Evolutionary conservation across 352 stramenopile species (phyloP), one percentile per base, ranked within the genome.

Genomic region (Saprolegnia diclina): DNA sequence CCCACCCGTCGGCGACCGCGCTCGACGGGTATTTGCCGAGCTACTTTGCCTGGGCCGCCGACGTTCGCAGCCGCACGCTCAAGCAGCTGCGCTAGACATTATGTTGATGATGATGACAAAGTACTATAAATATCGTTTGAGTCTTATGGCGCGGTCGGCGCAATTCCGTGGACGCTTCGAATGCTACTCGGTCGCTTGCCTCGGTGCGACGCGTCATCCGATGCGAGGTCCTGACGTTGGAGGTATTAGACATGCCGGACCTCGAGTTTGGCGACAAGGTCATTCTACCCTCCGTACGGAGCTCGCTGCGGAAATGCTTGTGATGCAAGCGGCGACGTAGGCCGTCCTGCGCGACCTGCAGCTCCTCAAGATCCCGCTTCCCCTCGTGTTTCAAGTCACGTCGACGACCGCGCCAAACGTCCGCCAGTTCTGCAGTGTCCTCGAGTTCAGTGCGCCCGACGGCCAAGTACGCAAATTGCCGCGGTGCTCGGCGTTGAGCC

Each of bases 231-330:
- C 24, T 14, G 21, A 54, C 10, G 21, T 38, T 4, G 61, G 35
- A 26, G 21, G 16, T 11, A 56, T 0, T 46, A 87, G 79, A 87
- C 45, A 88, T 87, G 77, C 78, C 77, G 6, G 72, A 79, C 21
- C 78, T 89, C 29, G 81, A 89, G 45, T 87, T 89, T 69, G 81
- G 81, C 16, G 81, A 88, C 73, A 89, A 87, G 64, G 73, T 84
- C 53, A 72, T 89, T 29, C 56, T 89, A 1, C 81, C 81, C 14
- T 64, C 78, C 32, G 81, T 87, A 73, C 22, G 55, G 59, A 5
- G 18, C 18, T 52, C 19, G 11, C n/a, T 42, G 3, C 10, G 1
- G n/a, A 19, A 18, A 29, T 29, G 5, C 24, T 0, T 4, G n/a
- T 37, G 4, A 26, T 37, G 11, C 13, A 48, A 13, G 35, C 18